Base-by-base conservation (phyloP, 257 asterid species). In the Datura wrightii region DNA sequence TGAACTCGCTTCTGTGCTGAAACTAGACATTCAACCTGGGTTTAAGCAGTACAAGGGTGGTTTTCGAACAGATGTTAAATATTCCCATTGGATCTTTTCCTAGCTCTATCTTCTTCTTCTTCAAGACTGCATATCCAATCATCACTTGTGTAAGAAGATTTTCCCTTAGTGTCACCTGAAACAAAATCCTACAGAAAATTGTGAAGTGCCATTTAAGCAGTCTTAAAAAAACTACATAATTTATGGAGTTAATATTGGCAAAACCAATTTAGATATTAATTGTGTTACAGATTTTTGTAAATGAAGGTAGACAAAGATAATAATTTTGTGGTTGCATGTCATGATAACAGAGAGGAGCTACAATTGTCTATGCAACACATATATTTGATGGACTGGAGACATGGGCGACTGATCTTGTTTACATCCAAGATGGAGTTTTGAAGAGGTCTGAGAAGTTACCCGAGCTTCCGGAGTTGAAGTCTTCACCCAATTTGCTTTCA, bases 311-410 rank as follows among this genome's bases (percentile, higher is more conserved):
- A 8, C 46, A 2, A 52, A 8, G 31, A 31, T 15, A 14, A 31
- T 76, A 76, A 76, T n/a, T 66, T 86, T 50, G 62, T 48, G 37
- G 48, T 24, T 76, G 59, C 42, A n/a, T 74, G 70, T 79, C 83
- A 31, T 79, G 82, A 52, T 89, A 85, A 74, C 91, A 96, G 98
- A 90, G 98, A 89, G 98, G 97, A 84, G 98, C 99, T 41, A 93
- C 99, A 18, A 90, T 96, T 88, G 97, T 96, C 67, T 94, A 94
- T 83, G 94, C 99, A 66, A 96, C 99, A 16, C 99, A 94, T 89
- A 96, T 96, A 18, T 96, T 96, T 81, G 99, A 96, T 89, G 99
- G 99, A 84, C 89, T 97, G 86, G 98, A 97, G 88, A 92, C 92
- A 13, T 97, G 98, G 99, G 97, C 99, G 14, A 94, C 97, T 5